Evolutionary conservation across 208 protist genomes (phyloP), one percentile per base, ranked within the genome.

Genomic region (Leishmania tarentolae): DNA sequence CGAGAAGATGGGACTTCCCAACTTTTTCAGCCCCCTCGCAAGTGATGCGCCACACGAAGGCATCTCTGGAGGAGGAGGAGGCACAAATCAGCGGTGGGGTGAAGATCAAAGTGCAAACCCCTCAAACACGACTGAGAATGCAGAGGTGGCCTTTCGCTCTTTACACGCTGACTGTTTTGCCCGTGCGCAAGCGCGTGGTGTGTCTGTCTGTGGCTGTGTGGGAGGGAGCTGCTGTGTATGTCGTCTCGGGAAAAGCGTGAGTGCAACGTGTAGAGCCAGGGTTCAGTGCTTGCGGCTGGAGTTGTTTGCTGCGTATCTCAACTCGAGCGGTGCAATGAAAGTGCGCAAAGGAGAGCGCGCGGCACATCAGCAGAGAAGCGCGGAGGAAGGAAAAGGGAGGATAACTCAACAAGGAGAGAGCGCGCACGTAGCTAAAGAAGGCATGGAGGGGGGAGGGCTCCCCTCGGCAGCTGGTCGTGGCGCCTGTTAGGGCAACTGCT

Each of bases 1-100:
- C 17, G 82, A 90, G 72, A 90, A 92, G 69, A 88, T 75, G 28
- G 61, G 74, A 7, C 37, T 65, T 2, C 9, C 15, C 8, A 52
- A 0, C 66, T 21, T 72, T 69, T 84, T 84, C 44, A 84, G 28
- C 7, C 73, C 63, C 0, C 40, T 24, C 6, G 79, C 50, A 11
- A 83, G 21, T 24, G 80, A 61, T 21, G 50, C 37, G 46, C 17
- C 66, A 37, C 63, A 69, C 31, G 71, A 59, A 31, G 71, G 13
- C 71, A 75, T 75, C 15, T 28, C 71, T 75, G 44, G n/a, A 40
- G 31, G n/a, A 66, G 11, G 19, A 9, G 24, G 63, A 69, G 52
- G 37, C 42, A 37, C 17, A 31, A 70, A 6, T 37, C 15, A 21
- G 76, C 2, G 11, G 19, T 40, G 13, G 66, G 7, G 31, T 2